Evolutionary conservation across 345 rosid genomes (phyloP).

Genomic region (Gossypium ekmanianum): DNA sequence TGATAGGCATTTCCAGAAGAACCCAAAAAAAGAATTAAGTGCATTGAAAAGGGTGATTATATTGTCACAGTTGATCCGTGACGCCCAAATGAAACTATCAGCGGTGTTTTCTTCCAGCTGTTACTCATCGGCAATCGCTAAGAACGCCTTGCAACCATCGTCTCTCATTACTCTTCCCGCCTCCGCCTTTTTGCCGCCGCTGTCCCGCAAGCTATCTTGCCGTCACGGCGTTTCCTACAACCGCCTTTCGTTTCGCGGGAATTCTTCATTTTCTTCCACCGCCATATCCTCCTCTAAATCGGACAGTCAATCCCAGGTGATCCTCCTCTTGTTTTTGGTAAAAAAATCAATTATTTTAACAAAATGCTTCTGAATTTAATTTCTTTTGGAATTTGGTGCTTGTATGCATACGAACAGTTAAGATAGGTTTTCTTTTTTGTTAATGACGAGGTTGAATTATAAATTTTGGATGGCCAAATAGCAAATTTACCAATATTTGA

Average conservation of each 20-base stretch:
- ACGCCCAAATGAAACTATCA: not conserved
- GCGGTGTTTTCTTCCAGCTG: not conserved
- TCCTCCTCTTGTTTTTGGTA: not conserved
- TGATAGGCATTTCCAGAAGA: not conserved
- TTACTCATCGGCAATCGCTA: not conserved
- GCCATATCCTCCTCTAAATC: slow-evolving; percentile 32
- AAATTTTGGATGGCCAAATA: too few relatives aligned
- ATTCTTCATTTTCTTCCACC: not conserved
- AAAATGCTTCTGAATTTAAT: not conserved
- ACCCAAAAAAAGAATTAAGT: not conserved
- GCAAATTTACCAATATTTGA: too few relatives aligned
- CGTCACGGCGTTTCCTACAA: slow-evolving; percentile 21
- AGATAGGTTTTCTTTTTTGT: too few relatives aligned
- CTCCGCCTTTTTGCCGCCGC: slow-evolving; percentile 14
- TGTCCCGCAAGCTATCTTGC: slow-evolving; percentile 1
- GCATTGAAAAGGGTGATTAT: not conserved
- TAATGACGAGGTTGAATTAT: too few relatives aligned
- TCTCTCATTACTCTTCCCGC: not conserved
- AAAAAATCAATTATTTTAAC: not conserved
- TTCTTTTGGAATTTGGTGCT: not conserved
- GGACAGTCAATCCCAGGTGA: slow-evolving; percentile 33
- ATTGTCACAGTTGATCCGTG: not conserved
- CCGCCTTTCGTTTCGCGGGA: not conserved
- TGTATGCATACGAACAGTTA: not conserved
- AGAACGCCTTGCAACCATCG: not conserved